These are phyloP conservation scores for Fraxinus baroniana DNA, from an alignment of 305 asterid species.

Conservation along the genomic window DNA sequence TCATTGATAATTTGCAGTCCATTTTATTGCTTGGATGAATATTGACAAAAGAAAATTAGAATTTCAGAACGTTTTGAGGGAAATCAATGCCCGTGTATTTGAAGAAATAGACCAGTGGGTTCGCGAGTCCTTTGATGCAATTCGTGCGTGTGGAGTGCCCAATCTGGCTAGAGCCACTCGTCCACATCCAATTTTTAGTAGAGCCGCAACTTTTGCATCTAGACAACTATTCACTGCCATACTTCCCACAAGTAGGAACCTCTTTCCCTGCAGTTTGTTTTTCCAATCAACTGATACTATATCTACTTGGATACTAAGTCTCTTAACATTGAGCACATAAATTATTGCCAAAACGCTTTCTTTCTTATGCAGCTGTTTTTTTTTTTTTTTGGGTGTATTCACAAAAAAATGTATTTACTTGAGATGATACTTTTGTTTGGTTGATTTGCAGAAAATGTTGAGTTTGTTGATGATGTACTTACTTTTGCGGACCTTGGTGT, in stretches of 20 bases:
- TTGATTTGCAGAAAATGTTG: conserved; percentile 68
- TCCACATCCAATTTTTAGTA: conserved; percentile 53
- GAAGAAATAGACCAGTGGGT: conserved; percentile 67
- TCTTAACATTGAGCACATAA: neutral
- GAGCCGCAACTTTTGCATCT: conserved; percentile 37
- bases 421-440: neutral
- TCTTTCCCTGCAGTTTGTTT: conserved; percentile 15
- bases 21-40: neutral
- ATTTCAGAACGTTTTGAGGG: conserved; percentile 67
- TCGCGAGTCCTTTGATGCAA: conserved; percentile 51
- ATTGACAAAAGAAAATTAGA: neutral
- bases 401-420: neutral
- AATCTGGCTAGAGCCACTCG: conserved; percentile 38
- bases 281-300: neutral
- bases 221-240: conserved; percentile 68
- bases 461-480: conserved; percentile 75
- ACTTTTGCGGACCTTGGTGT: conserved; percentile 74
- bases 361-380: neutral
- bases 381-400: neutral
- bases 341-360: neutral
- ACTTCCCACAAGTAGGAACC: conserved; percentile 71
- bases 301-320: neutral
- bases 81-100: conserved; percentile 59
- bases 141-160: conserved; percentile 41
- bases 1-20: neutral